A percentile compares a stretch with the other conserved stretches of the same genome.
These are phyloP conservation scores for Chlorella sp. DNA, from an alignment of 139 green algal genomes.

Conservation along the genomic window DNA sequence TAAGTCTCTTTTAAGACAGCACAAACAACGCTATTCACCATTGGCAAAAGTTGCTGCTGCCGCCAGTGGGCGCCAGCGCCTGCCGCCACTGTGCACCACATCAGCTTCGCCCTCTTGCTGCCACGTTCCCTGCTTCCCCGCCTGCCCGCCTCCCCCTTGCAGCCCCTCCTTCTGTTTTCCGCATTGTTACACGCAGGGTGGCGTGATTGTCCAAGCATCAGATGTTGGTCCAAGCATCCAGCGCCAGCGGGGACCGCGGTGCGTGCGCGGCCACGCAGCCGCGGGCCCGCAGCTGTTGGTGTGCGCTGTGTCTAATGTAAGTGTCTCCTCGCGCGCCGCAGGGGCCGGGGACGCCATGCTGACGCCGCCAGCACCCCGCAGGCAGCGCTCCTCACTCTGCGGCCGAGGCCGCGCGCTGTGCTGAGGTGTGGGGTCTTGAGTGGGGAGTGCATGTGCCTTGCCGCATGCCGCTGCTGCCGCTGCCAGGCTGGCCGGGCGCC, in stretches of 20 bases:
- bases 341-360: neutral
- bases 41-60: too few species aligned
- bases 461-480: neutral
- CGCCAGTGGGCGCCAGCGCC: too few species aligned
- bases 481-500: neutral
- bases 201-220: neutral
- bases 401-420: neutral
- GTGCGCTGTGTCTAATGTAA: neutral
- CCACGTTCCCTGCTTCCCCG: neutral
- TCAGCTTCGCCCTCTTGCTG: neutral
- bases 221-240: neutral
- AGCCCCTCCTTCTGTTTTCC: conserved; percentile 7
- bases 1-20: too few species aligned
- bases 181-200: neutral
- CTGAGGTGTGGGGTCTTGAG: neutral
- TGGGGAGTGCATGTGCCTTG: neutral
- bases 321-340: neutral
- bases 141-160: neutral
- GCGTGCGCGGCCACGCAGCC: too few species aligned
- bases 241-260: too few species aligned
- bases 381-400: conserved; percentile 2
- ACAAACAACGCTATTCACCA: too few species aligned
- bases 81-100: neutral
- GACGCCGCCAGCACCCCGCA: neutral
- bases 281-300: too few species aligned